Percentiles rank a stretch among this genome's conserved stretches.
These are phyloP conservation scores for Rhodotorula taiwanensis DNA, from an alignment of 768 basidiomycete genomes.

Conservation along the genomic window DNA sequence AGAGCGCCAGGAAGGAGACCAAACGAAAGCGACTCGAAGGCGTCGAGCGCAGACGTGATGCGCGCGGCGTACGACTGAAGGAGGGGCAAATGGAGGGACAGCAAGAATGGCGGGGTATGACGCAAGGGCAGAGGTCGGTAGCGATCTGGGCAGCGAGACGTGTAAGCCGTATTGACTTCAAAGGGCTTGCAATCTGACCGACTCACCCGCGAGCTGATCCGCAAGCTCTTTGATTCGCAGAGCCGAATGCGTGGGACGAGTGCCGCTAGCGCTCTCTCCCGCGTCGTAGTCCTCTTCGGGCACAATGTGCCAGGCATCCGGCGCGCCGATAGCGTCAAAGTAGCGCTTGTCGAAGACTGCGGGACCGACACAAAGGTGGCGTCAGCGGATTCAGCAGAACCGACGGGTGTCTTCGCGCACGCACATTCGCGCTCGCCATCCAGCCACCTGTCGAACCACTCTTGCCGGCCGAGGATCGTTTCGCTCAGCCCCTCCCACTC, in stretches of 20 bases:
- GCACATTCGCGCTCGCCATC: constrained; percentile 79
- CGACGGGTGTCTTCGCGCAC: constrained; percentile 41
- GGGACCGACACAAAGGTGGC: neutral
- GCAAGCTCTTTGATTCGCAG: constrained; percentile 73
- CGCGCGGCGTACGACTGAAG: constrained; percentile 69
- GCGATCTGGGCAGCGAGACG: constrained; percentile 55
- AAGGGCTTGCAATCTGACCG: neutral
- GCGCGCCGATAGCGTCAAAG: constrained; percentile 66
- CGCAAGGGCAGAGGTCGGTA: constrained; percentile 77
- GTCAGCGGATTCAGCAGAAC: neutral
- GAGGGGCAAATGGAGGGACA: constrained; percentile 74
- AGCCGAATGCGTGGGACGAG: constrained; percentile 71
- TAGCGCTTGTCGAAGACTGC: constrained; percentile 84
- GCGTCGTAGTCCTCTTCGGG: constrained; percentile 57
- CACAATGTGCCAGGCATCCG: constrained; percentile 78
- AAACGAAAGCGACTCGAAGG: constrained; percentile 85
- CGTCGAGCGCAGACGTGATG: constrained; percentile 77
- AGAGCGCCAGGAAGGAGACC: constrained; percentile 85
- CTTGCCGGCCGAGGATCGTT: constrained; percentile 68
- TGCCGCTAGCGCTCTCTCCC: constrained; percentile 44
- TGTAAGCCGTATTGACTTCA: no score
- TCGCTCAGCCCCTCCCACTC: constrained; percentile 74
- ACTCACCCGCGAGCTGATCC: constrained; percentile 81
- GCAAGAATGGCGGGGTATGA: constrained; percentile 76
- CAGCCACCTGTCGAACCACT: constrained; percentile 90